phyloP scores from a whole-genome alignment of 1,284 basidiomycete genomes.

The Butyriboletus appendiculatus region DNA sequence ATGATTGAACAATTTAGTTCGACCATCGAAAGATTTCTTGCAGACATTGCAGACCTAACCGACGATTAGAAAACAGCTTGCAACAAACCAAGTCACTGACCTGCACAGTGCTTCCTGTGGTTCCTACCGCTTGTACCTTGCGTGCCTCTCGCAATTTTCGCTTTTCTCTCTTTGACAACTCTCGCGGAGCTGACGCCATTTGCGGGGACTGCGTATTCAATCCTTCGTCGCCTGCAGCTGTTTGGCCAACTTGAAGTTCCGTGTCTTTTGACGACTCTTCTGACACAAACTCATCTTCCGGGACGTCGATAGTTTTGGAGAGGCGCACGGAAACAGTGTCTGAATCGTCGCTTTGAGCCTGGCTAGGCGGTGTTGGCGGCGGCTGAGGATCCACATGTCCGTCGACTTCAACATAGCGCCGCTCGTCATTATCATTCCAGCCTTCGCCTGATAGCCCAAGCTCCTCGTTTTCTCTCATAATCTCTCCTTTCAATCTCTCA shows the following conservation, averaged over 20 bases:
- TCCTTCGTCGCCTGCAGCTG: background rate
- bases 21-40: constrained; percentile 61
- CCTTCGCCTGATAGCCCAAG: constrained; percentile 43
- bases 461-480: constrained; percentile 76
- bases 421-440: constrained; percentile 29
- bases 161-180: constrained; percentile 80
- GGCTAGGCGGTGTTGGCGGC: constrained; percentile 14
- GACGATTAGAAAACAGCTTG: constrained; percentile 7
- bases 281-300: background rate
- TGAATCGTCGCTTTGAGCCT: constrained; percentile 24
- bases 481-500: constrained; percentile 70
- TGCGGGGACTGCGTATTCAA: constrained; percentile 7
- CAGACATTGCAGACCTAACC: constrained; percentile 74
- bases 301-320: background rate
- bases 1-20: constrained; percentile 80
- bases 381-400: constrained; percentile 11
- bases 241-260: background rate
- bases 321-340: background rate
- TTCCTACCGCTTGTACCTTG: constrained; percentile 58
- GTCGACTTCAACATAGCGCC: constrained; percentile 14
- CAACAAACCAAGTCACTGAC: constrained; percentile 12
- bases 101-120: constrained; percentile 2
- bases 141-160: constrained; percentile 76
- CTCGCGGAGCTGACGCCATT: constrained; percentile 47
- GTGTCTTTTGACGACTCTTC: constrained; percentile 6